A percentile compares a stretch with the other conserved stretches of the same genome.
Evolutionary conservation across 78 protist genomes (phyloP).

Genomic region (Speleostelium caveatum): DNA sequence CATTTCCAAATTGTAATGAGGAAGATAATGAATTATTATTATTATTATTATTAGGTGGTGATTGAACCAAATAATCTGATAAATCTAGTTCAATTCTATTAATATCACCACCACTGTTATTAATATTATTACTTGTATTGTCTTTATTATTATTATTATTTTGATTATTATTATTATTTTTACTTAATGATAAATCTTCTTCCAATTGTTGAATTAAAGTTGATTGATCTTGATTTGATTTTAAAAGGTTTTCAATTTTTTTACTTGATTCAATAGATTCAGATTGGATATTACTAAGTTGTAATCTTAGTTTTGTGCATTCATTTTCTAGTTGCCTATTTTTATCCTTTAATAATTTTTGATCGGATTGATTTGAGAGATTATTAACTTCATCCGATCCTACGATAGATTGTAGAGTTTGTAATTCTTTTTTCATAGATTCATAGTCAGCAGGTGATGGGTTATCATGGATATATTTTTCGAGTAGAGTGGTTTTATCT

Average conservation of each 20-base stretch:
- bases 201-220: slow-evolving; percentile 48
- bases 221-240: slow-evolving; percentile 11
- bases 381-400: slow-evolving; percentile 37
- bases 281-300: slow-evolving; percentile 10
- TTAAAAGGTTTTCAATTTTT: slow-evolving; percentile 17
- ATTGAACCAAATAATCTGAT: not conserved
- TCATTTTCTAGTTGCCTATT: slow-evolving; percentile 78
- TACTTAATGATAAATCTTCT: slow-evolving; percentile 33
- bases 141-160: not conserved
- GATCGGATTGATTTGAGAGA: not conserved
- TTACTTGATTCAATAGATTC: not conserved
- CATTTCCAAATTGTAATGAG: too few relatives aligned
- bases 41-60: not conserved
- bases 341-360: slow-evolving; percentile 64
- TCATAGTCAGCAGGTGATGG: slow-evolving; percentile 71
- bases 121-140: not conserved
- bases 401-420: slow-evolving; percentile 31
- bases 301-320: slow-evolving; percentile 32
- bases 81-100: not conserved
- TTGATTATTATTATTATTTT: not conserved
- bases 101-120: not conserved
- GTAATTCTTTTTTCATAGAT: slow-evolving; percentile 36
- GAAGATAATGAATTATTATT: not conserved
- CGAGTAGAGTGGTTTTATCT: slow-evolving; percentile 34
- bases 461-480: slow-evolving; percentile 37